Conservation (phyloP, 345 rosid genomes). For the Bruguiera parviflora region DNA sequence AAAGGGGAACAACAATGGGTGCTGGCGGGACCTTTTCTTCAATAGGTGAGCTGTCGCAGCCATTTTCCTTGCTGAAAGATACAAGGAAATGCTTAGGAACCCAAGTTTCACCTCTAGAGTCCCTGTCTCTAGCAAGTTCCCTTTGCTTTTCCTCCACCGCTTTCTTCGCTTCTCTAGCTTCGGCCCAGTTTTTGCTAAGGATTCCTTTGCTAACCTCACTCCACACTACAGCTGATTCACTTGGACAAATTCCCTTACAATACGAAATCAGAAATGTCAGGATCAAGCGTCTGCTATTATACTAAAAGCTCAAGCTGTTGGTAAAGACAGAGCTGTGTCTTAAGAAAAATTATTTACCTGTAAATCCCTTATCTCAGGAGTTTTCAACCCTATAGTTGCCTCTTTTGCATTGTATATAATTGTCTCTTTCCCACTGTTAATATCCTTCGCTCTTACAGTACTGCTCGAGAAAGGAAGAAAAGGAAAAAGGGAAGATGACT, state of each 20-base stretch:
- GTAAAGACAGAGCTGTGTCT: too few relatives aligned
- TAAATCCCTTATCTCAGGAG: constrained; percentile 55
- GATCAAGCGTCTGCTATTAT: too few relatives aligned
- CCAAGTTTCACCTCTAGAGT: constrained; percentile 50
- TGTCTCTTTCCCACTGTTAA: constrained; percentile 37
- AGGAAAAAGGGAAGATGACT: background rate
- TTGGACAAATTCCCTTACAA: constrained; percentile 46
- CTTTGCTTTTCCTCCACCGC: constrained; percentile 67
- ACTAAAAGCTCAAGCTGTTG: too few relatives aligned
- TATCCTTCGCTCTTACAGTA: constrained; percentile 55
- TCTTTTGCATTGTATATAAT: constrained; percentile 63
- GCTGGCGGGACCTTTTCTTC: constrained; percentile 50
- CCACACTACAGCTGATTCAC: constrained; percentile 79
- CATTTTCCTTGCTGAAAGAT: constrained; percentile 37
- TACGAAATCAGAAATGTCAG: background rate
- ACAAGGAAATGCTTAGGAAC: constrained; percentile 58
- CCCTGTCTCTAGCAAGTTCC: constrained; percentile 38
- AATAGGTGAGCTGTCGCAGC: constrained; percentile 63
- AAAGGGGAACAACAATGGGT: constrained; percentile 49
- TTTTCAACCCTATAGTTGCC: constrained; percentile 43
- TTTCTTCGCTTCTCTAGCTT: constrained; percentile 66
- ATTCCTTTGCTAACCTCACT: constrained; percentile 55
- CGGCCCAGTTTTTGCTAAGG: constrained; percentile 59
- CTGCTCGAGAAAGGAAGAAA: constrained; percentile 27
- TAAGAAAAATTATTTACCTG: constrained; percentile 30